A percentile compares a stretch with the other conserved stretches of the same genome.
These are phyloP conservation scores for Trichocladium uniseriatum DNA, from an alignment of 495 filamentous ascomycete genomes.

Conservation along the genomic window DNA sequence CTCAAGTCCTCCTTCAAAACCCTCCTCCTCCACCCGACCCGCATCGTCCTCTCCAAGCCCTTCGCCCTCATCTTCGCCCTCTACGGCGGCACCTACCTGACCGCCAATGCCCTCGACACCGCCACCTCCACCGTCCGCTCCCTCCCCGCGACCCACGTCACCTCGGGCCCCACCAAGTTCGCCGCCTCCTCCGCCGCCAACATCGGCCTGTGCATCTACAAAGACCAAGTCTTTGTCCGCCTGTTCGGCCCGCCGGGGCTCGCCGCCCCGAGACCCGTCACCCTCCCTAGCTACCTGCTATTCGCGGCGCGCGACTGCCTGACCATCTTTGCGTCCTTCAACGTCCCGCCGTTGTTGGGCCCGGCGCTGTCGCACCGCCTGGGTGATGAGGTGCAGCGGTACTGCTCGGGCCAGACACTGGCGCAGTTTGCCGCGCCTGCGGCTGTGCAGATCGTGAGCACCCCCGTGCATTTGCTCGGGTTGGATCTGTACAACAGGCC, in stretches of 20 bases:
- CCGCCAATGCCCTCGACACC: slow-evolving; percentile 84
- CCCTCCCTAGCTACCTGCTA: slow-evolving; percentile 58
- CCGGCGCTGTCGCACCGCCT: slow-evolving; percentile 48
- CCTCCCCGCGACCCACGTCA: slow-evolving; percentile 48
- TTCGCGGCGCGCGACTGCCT: slow-evolving; percentile 81
- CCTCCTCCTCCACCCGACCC: slow-evolving; percentile 58
- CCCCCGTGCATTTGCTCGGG: slow-evolving; percentile 80
- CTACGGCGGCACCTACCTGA: slow-evolving; percentile 86
- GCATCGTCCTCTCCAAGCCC: slow-evolving; percentile 66
- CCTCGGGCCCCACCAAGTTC: slow-evolving; percentile 73
- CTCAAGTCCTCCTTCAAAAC: slow-evolving; percentile 52
- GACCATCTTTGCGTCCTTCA: slow-evolving; percentile 92
- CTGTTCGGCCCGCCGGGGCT: slow-evolving; percentile 59
- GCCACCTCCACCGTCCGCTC: slow-evolving; percentile 54
- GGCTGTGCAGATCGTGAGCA: slow-evolving; percentile 69
- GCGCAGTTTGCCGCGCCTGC: slow-evolving; percentile 80
- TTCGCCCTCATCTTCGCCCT: slow-evolving; percentile 81
- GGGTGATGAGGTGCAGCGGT: slow-evolving; percentile 36
- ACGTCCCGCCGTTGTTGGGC: slow-evolving; percentile 71
- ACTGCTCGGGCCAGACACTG: slow-evolving; percentile 41
- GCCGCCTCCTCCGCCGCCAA: slow-evolving; percentile 73
- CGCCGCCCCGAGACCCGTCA: slow-evolving; percentile 42
- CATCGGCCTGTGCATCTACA: slow-evolving; percentile 84
- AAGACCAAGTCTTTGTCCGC: slow-evolving; percentile 77
- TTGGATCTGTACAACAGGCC: slow-evolving; percentile 81